These are phyloP conservation scores for Rhizopus sp. DNA, from an alignment of 371 early-diverging fungal genomes.

Conservation along the genomic window DNA sequence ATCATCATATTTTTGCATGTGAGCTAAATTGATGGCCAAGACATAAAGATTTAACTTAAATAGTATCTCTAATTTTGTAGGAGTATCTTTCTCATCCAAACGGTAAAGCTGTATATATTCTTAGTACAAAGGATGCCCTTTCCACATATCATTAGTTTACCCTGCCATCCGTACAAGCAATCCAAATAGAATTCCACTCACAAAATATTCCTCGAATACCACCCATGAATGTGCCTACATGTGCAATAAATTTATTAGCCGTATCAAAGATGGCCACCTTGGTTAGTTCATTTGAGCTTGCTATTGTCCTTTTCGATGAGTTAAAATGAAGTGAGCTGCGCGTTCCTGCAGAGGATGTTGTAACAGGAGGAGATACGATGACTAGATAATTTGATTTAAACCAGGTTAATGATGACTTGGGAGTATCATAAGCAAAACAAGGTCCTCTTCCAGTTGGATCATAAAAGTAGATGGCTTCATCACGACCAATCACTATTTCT, in stretches of 20 bases:
- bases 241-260: constrained; percentile 88
- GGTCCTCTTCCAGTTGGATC: constrained; percentile 90
- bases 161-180: constrained; percentile 80
- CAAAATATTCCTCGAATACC: constrained; percentile 71
- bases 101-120: constrained; percentile 61
- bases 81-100: constrained; percentile 86
- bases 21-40: constrained; percentile 82
- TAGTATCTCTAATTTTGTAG: constrained; percentile 83
- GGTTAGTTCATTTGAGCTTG: constrained; percentile 50
- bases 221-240: constrained; percentile 70
- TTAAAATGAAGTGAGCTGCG: constrained; percentile 35
- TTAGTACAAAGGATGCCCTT: background rate
- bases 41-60: constrained; percentile 87
- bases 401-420: constrained; percentile 76
- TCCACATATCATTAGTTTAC: constrained; percentile 33
- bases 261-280: constrained; percentile 89
- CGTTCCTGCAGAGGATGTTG: constrained; percentile 44
- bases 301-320: constrained; percentile 20
- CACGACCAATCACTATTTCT: constrained; percentile 83
- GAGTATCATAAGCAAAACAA: constrained; percentile 87
- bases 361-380: constrained; percentile 68
- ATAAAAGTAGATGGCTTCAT: constrained; percentile 93
- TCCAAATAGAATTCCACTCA: constrained; percentile 92
- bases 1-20: constrained; percentile 73
- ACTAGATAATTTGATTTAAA: constrained; percentile 77